Evolutionary conservation across 805 yeast genomes (phyloP).

Genomic region (Wickerhamiella bombiphila): DNA sequence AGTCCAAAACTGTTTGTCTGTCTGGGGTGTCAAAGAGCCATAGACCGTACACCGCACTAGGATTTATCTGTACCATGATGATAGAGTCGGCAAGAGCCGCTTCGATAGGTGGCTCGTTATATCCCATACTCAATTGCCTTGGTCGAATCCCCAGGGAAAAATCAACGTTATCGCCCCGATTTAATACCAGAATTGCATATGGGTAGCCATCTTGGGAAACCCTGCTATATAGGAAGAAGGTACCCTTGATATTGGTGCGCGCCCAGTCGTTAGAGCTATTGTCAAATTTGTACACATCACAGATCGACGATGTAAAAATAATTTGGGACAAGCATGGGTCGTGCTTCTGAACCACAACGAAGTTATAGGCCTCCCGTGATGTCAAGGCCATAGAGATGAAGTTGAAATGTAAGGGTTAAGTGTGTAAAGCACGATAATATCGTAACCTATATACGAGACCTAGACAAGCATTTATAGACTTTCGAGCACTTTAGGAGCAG

Average conservation of each 20-base stretch:
- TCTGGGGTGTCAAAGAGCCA: constrained; percentile 26
- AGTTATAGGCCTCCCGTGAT: constrained; percentile 19
- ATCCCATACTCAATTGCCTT: constrained; percentile 9
- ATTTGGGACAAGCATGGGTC: constrained; percentile 26
- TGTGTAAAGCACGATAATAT: too few relatives aligned
- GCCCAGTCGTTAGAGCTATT: constrained; percentile 25
- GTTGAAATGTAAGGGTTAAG: too few relatives aligned
- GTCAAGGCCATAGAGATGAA: too few relatives aligned
- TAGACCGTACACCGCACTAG: constrained; percentile 25
- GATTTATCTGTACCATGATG: constrained; percentile 23
- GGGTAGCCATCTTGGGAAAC: constrained; percentile 20
- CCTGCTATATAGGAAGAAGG: constrained; percentile 27
- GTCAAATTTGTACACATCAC: constrained; percentile 28
- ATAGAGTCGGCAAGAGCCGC: constrained; percentile 24
- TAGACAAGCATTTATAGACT: constrained; percentile 11
- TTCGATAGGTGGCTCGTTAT: constrained; percentile 20
- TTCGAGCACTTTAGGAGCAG: constrained; percentile 21
- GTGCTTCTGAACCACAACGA: constrained; percentile 23
- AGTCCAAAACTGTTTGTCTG: constrained; percentile 17
- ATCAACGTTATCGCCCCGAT: constrained; percentile 22
- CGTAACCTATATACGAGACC: too few relatives aligned
- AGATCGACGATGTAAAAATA: constrained; percentile 26
- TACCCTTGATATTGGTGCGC: constrained; percentile 26
- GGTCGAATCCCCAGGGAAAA: constrained; percentile 25
- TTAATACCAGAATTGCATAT: constrained; percentile 25